Evolutionary conservation across 1,139 yeast genomes (phyloP).

Genomic region (Hyphopichia pseudoburtonii): DNA sequence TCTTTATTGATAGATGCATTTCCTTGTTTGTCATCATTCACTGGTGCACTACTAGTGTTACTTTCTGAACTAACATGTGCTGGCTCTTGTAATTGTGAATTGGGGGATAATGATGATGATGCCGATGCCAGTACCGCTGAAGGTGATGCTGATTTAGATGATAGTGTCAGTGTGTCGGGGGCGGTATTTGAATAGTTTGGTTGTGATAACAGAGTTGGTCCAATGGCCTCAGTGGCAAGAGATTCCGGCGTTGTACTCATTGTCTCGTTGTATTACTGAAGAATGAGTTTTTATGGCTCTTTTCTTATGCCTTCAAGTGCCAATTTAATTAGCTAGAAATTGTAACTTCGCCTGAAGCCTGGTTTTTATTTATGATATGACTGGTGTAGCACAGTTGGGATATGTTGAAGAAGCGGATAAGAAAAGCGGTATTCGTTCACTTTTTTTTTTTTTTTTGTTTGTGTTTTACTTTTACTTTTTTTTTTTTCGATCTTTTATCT

Average conservation of each 20-base stretch:
- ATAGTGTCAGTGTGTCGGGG: too few relatives aligned
- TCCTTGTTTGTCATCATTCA: too few relatives aligned
- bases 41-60: not conserved
- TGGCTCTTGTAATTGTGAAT: not conserved
- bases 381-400: too few relatives aligned
- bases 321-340: not conserved
- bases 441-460: not conserved
- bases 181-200: too few relatives aligned
- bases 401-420: too few relatives aligned
- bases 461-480: too few relatives aligned
- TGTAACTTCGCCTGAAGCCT: too few relatives aligned
- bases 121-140: not conserved
- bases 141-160: too few relatives aligned
- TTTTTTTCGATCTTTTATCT: not conserved
- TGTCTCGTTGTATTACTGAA: not conserved
- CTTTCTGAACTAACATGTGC: not conserved
- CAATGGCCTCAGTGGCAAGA: not conserved
- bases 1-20: conserved; percentile 10
- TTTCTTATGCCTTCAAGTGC: too few relatives aligned
- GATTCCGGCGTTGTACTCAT: not conserved
- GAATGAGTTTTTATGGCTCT: too few relatives aligned
- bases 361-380: too few relatives aligned
- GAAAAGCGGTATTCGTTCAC: too few relatives aligned
- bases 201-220: not conserved
- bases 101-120: not conserved